These are phyloP conservation scores for Aurantiochytrium sp. DNA, from an alignment of 108 stramenopile species.

Conservation along the genomic window DNA sequence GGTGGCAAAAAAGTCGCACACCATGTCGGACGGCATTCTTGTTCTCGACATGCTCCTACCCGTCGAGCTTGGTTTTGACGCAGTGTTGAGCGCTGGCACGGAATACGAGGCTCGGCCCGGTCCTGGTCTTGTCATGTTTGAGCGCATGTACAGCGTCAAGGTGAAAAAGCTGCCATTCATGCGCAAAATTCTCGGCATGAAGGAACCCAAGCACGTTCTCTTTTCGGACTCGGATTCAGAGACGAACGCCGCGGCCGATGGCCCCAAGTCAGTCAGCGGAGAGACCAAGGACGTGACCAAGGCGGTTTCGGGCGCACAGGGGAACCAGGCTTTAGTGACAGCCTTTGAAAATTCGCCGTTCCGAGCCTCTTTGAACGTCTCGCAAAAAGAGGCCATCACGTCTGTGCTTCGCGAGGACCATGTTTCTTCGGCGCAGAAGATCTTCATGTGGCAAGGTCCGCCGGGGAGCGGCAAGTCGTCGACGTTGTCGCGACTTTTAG, in stretches of 20 bases:
- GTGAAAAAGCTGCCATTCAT: not conserved
- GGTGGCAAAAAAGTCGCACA: not conserved
- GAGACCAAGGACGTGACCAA: not conserved
- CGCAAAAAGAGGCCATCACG: not conserved
- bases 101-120: not conserved
- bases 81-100: not conserved
- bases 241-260: too few species aligned
- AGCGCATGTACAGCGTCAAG: not conserved
- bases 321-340: not conserved
- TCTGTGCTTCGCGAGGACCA: not conserved
- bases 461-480: constrained; percentile 27
- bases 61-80: not conserved
- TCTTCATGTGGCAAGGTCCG: constrained; percentile 24
- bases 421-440: not conserved
- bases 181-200: not conserved
- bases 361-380: not conserved
- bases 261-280: too few species aligned
- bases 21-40: not conserved
- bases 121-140: not conserved
- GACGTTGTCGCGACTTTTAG: not conserved
- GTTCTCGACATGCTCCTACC: not conserved
- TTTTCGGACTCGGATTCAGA: not conserved
- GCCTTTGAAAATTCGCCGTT: not conserved
- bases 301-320: not conserved
- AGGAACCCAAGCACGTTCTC: not conserved